Conservation (phyloP, 495 filamentous ascomycete species). For the Penicillium samsonianum region DNA sequence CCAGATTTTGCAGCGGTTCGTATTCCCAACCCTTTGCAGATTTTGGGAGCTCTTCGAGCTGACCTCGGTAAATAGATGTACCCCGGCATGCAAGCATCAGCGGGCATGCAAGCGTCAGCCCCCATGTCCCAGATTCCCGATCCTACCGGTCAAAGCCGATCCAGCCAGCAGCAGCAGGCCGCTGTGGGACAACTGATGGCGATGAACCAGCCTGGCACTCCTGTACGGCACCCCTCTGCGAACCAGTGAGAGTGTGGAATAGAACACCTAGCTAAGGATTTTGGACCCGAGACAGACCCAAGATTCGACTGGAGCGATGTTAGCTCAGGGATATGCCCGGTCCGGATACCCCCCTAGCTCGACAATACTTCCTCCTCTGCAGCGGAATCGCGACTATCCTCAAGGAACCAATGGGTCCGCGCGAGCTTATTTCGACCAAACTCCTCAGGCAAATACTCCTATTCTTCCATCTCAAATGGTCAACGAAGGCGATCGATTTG, state of each 20-base stretch:
- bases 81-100: slow-evolving; percentile 30
- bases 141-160: slow-evolving; percentile 38
- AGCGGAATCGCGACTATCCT: slow-evolving; percentile 38
- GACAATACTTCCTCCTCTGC: slow-evolving; percentile 43
- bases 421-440: slow-evolving; percentile 39
- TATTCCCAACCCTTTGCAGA: slow-evolving; percentile 3
- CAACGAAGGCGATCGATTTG: slow-evolving; percentile 41
- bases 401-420: slow-evolving; percentile 37
- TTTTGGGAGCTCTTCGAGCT: neutral
- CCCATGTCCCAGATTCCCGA: slow-evolving; percentile 43
- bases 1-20: slow-evolving; percentile 48
- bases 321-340: slow-evolving; percentile 43
- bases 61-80: slow-evolving; percentile 31
- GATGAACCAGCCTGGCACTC: slow-evolving; percentile 46
- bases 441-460: slow-evolving; percentile 39
- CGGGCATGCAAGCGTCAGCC: slow-evolving; percentile 35
- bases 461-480: slow-evolving; percentile 45
- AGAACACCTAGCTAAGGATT: slow-evolving; percentile 35
- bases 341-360: slow-evolving; percentile 37
- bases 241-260: slow-evolving; percentile 29
- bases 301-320: slow-evolving; percentile 46
- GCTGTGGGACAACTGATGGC: slow-evolving; percentile 45
- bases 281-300: slow-evolving; percentile 35
- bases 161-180: slow-evolving; percentile 38
- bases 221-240: slow-evolving; percentile 43